Percentiles rank a stretch among this genome's conserved stretches.
phyloP scores from a whole-genome alignment of 768 basidiomycete genomes.

The Boletus patriciae region DNA sequence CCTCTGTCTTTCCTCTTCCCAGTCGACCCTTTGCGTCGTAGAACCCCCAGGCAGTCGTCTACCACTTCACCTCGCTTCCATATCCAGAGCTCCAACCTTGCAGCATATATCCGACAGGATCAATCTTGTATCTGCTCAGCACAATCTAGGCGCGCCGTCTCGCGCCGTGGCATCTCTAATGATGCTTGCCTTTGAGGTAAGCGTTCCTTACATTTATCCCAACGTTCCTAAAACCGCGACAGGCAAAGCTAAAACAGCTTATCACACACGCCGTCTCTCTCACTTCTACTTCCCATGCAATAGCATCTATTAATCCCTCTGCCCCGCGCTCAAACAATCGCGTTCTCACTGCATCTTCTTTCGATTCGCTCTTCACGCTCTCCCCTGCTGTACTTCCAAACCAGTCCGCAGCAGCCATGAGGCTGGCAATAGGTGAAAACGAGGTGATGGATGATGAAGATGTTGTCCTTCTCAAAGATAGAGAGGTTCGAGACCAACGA shows the following conservation, averaged over 20 bases:
- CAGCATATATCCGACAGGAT: constrained; percentile 80
- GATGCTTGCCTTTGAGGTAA: constrained; percentile 78
- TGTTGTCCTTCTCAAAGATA: constrained; percentile 53
- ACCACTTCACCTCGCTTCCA: constrained; percentile 71
- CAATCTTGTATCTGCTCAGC: constrained; percentile 79
- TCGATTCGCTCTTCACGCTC: constrained; percentile 75
- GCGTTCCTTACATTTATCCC: constrained; percentile 9
- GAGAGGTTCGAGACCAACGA: constrained; percentile 64
- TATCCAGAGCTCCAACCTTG: constrained; percentile 67
- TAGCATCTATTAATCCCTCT: constrained; percentile 72
- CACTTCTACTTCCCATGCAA: constrained; percentile 72
- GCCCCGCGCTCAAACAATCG: constrained; percentile 37
- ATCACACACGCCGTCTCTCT: constrained; percentile 78
- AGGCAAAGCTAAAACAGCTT: constrained; percentile 84
- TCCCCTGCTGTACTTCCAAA: constrained; percentile 79
- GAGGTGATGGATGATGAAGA: constrained; percentile 48
- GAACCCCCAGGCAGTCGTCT: constrained; percentile 71
- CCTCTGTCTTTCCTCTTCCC: background rate
- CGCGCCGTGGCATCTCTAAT: constrained; percentile 66
- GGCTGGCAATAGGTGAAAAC: constrained; percentile 57
- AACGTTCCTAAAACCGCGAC: background rate
- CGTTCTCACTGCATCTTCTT: constrained; percentile 65
- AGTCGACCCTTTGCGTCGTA: constrained; percentile 24
- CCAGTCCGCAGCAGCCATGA: constrained; percentile 74
- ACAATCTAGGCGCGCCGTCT: constrained; percentile 61